Base-by-base conservation (phyloP, 306 rosid species). In the Styphnolobium japonicum region DNA sequence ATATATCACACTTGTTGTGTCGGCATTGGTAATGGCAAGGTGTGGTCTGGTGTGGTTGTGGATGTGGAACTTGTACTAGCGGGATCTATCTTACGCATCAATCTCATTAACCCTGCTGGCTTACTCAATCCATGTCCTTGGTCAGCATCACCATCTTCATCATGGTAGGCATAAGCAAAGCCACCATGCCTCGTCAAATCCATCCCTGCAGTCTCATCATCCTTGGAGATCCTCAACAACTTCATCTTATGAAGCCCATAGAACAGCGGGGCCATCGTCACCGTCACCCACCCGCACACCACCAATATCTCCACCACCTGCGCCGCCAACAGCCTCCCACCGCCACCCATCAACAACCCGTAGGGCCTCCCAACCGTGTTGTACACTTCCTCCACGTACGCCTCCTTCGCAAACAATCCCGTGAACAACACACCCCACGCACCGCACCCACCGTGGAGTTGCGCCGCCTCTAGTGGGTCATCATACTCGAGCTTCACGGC, bases 391-490 rank as follows among this genome's bases (percentile, higher is more conserved):
- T 18, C 67, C 70, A 93, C 93, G 39, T 88, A 93, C 6, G n/a
- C 49, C 62, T 69, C 0, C 14, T 78, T 83, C 0, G 97, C 97
- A 4, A 93, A 89, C 56, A 93, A 14, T 0, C 97, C 94, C 0
- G 97, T 93, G 81, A 91, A 93, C 37, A 93, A 6, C 2, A 93
- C 23, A 0, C 98, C 98, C 97, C 94, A 93, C 57, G 92, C 89
- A 5, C 98, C 97, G 7, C 98, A 93, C 25, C 97, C 97, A 0
- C 97, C 97, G 71, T 93, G 98, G 0, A 93, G 82, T 33, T 93
- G 97, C 21, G 94, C 93, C 5, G 97, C 98, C 80, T 93, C 98
- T 1, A 93, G 48, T 0, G 97, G 98, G 33, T 91, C 97, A 10
- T 93, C 97, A 55, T 87, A 93, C 49, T 83, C 77, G 1, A 83